Percentiles rank a stretch among this genome's conserved stretches.
phyloP scores from a whole-genome alignment of 139 green algal genomes.

The Edaphochlamys debaryana region DNA sequence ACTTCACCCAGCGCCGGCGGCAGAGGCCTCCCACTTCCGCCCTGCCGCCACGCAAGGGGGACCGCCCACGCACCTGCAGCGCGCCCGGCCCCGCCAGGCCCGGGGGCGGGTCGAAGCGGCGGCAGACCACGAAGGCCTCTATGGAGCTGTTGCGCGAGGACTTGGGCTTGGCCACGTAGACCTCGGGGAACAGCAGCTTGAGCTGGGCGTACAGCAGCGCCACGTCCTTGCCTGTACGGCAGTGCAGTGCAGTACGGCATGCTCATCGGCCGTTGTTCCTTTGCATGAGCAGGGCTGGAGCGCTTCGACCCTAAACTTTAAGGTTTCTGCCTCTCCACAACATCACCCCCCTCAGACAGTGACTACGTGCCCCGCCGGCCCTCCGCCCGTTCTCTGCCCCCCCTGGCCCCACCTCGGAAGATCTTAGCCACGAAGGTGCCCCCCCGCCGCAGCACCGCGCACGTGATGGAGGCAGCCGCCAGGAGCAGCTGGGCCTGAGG shows the following conservation, averaged over 20 bases:
- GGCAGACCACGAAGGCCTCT: constrained; percentile 98
- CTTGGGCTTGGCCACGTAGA: constrained; percentile 94
- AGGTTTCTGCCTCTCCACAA: too few relatives aligned
- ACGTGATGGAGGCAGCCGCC: constrained; percentile 88
- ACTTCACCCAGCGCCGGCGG: too few relatives aligned
- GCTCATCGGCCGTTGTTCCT: too few relatives aligned
- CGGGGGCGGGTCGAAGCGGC: constrained; percentile 74
- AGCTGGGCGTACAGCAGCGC: constrained; percentile 94
- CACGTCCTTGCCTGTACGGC: constrained; percentile 84
- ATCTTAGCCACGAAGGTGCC: constrained; percentile 97
- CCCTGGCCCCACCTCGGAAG: constrained; percentile 65
- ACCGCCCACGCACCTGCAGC: too few relatives aligned
- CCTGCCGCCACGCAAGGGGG: too few relatives aligned
- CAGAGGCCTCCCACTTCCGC: too few relatives aligned
- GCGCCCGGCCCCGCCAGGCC: constrained; percentile 62
- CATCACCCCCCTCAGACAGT: too few relatives aligned
- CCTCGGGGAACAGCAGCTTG: constrained; percentile 89
- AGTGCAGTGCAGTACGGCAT: too few relatives aligned
- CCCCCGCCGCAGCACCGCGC: constrained; percentile 83
- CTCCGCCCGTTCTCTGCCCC: too few relatives aligned
- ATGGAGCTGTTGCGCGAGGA: constrained; percentile 93
- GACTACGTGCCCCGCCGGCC: too few relatives aligned
- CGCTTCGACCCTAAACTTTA: too few relatives aligned
- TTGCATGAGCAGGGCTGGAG: too few relatives aligned
- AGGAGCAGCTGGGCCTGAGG: constrained; percentile 92